Conservation (phyloP, 371 early-diverging fungal genomes). For the Nematocida major region DNA sequence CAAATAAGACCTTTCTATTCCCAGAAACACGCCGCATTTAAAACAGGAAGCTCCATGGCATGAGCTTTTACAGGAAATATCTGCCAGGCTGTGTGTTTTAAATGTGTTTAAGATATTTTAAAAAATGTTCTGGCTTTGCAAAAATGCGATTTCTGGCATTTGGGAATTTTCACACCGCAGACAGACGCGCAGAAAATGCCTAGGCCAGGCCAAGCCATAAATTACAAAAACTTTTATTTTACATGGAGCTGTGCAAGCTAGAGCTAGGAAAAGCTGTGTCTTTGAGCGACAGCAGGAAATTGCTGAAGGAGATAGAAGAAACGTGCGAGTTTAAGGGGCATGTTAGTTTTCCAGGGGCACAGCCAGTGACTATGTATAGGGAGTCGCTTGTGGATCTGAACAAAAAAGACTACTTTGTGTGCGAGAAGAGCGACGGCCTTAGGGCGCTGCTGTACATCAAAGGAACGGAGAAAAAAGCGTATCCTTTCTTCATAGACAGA, state of each 20-base stretch:
- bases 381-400: conserved; percentile 70
- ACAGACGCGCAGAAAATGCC: no score
- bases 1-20: no score
- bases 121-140: no score
- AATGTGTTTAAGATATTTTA: no score
- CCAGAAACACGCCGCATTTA: no score
- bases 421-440: conserved; percentile 92
- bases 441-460: conserved; percentile 70
- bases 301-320: conserved; percentile 20
- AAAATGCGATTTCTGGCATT: no score
- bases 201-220: no score
- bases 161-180: no score
- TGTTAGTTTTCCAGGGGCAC: conserved; percentile 74
- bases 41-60: no score
- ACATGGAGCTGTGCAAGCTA: conserved; percentile 11
- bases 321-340: background rate
- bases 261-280: conserved; percentile 5
- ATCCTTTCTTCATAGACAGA: conserved; percentile 61
- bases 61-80: no score
- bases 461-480: background rate
- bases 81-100: no score
- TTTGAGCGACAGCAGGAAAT: background rate
- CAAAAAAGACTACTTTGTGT: conserved; percentile 78
- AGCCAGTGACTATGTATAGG: conserved; percentile 78
- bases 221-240: conserved; percentile 31